Evolutionary conservation across 192 early-diverging fungal species (phyloP), one percentile per base, ranked within the genome.

Genomic region (Dispira parvispora): DNA sequence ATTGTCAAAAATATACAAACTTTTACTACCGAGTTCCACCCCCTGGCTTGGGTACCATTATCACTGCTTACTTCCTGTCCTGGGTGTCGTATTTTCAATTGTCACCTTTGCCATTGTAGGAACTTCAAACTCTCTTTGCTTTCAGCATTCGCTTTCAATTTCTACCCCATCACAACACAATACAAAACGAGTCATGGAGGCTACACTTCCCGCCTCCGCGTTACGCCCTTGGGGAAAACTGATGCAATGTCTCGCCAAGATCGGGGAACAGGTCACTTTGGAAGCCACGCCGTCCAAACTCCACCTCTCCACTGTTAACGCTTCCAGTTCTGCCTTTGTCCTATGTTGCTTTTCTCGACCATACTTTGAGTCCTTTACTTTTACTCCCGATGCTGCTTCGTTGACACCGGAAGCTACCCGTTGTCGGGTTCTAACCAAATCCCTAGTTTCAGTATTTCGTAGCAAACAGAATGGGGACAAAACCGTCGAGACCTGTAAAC

Each of bases 301-400:
- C n/a, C 16, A 43, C 43, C 73, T 88, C 20, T 75, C 77, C n/a
- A 76, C 81, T 2, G 71, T 84, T 63, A 88, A 85, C 65, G 72
- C 82, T 10, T 76, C 87, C 16, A 80, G 83, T 26, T 82, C 87
- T 0, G 84, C 83, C 2, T 82, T 78, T 62, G 77, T 75, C 11
- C 69, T 68, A 43, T 76, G 84, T 45, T 71, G 74, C 9, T 79
- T 88, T 21, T 75, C 69, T 0, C 64, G 70, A 20, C 71, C 64
- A 32, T 88, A 86, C 68, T 88, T 88, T 69, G 83, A 85, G n/a
- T 62, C 67, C 16, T 88, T 83, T 67, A 57, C 70, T 1, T 63
- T 78, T 27, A 73, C 68, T 11, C 47, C 32, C 11, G 65, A 50
- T 11, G 62, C 70, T 18, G 56, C 21, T 45, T 65, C 12, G 18